Conservation (phyloP, 129 eudicot genomes). For the Lactuca sativa region DNA sequence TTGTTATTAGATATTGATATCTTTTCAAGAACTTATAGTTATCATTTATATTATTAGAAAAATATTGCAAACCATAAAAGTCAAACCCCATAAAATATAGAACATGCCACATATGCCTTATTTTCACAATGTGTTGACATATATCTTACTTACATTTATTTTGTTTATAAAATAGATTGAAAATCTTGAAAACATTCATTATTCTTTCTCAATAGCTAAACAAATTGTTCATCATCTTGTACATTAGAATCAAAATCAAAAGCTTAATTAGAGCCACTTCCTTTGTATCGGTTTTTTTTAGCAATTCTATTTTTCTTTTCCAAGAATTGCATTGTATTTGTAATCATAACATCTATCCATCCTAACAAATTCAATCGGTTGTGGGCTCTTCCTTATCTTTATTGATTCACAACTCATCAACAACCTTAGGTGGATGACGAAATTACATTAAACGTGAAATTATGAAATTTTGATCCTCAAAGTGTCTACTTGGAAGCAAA, state of each 20-base stretch:
- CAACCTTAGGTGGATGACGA: neutral
- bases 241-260: too few relatives aligned
- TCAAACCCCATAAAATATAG: too few relatives aligned
- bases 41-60: too few relatives aligned
- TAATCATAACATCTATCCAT: neutral
- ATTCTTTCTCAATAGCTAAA: too few relatives aligned
- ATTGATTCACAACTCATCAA: neutral
- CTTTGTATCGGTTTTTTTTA: neutral
- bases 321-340: neutral
- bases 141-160: too few relatives aligned
- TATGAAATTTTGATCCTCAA: neutral
- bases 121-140: too few relatives aligned
- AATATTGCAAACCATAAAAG: neutral
- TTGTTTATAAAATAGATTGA: too few relatives aligned
- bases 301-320: neutral
- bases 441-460: too few relatives aligned
- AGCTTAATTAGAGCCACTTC: too few relatives aligned
- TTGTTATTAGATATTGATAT: neutral
- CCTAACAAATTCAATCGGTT: neutral
- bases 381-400: neutral
- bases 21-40: too few relatives aligned
- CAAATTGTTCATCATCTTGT: too few relatives aligned
- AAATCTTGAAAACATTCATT: too few relatives aligned
- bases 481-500: conserved; percentile 1
- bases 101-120: neutral